Evolutionary conservation across 1,284 basidiomycete species (phyloP).

Genomic region (Mycena citricolor): DNA sequence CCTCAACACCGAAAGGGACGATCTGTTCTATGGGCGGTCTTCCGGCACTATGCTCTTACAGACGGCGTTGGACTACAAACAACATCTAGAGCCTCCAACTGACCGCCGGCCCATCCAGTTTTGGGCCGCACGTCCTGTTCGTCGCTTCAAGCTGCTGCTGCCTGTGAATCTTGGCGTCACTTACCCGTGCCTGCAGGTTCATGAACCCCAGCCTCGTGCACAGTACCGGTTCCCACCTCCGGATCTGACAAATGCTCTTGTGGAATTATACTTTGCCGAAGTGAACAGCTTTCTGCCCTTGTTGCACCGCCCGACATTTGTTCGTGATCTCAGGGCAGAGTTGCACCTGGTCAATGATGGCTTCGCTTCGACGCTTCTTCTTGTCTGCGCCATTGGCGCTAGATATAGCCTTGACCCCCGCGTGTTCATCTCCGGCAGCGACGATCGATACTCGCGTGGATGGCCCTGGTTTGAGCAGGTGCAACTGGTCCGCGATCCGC

Average conservation of each 20-base stretch:
- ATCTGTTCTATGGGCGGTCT: slow-evolving; percentile 59
- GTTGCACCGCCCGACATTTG: slow-evolving; percentile 63
- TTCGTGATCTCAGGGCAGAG: slow-evolving; percentile 44
- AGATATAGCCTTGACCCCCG: slow-evolving; percentile 61
- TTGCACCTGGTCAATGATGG: slow-evolving; percentile 48
- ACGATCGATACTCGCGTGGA: slow-evolving; percentile 50
- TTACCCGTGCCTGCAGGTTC: slow-evolving; percentile 28
- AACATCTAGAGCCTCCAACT: slow-evolving; percentile 35
- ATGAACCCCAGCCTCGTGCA: slow-evolving; percentile 6
- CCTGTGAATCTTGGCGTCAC: no score
- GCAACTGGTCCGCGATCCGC: slow-evolving; percentile 42
- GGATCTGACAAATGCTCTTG: slow-evolving; percentile 52
- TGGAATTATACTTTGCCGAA: slow-evolving; percentile 59
- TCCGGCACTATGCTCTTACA: slow-evolving; percentile 55
- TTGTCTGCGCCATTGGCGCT: slow-evolving; percentile 65
- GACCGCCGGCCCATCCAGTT: slow-evolving; percentile 17
- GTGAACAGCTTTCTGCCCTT: slow-evolving; percentile 55
- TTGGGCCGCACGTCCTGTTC: slow-evolving; percentile 19
- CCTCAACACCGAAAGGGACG: slow-evolving; percentile 35
- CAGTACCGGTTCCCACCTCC: slow-evolving; percentile 38
- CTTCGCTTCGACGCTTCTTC: slow-evolving; percentile 58
- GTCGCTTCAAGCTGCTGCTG: slow-evolving; percentile 22
- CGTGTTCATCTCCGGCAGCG: slow-evolving; percentile 47
- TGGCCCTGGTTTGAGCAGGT: slow-evolving; percentile 70
- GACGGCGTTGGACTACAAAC: slow-evolving; percentile 50